Evolutionary conservation across 768 basidiomycete species (phyloP).

Genomic region (Mycena alexandri): DNA sequence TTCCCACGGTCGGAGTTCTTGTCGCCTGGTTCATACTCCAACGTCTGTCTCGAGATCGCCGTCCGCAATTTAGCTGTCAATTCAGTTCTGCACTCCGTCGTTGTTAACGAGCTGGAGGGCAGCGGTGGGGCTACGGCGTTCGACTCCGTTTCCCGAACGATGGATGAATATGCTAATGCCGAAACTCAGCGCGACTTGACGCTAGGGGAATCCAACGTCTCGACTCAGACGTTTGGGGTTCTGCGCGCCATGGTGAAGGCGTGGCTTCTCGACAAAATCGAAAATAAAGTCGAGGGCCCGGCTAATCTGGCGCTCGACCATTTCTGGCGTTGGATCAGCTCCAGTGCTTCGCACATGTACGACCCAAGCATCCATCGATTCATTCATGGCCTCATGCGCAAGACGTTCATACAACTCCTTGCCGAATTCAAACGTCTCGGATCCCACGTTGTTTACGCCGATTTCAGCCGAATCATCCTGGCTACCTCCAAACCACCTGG

Average conservation of each 20-base stretch:
- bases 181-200: slow-evolving; percentile 79
- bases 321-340: slow-evolving; percentile 98
- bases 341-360: slow-evolving; percentile 86
- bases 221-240: slow-evolving; percentile 86
- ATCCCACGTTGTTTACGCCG: slow-evolving; percentile 92
- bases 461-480: slow-evolving; percentile 90
- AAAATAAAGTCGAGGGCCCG: slow-evolving; percentile 72
- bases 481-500: slow-evolving; percentile 97
- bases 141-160: slow-evolving; percentile 90
- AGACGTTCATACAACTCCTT: slow-evolving; percentile 96
- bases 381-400: slow-evolving; percentile 95
- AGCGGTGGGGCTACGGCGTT: slow-evolving; percentile 94
- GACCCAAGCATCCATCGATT: slow-evolving; percentile 95
- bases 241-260: slow-evolving; percentile 89
- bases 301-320: slow-evolving; percentile 86
- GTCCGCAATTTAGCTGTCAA: slow-evolving; percentile 95
- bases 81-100: slow-evolving; percentile 91
- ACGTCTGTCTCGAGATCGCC: slow-evolving; percentile 91
- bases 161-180: slow-evolving; percentile 88
- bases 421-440: slow-evolving; percentile 97
- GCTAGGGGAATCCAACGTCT: slow-evolving; percentile 90
- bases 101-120: slow-evolving; percentile 98
- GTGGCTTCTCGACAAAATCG: slow-evolving; percentile 92
- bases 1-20: slow-evolving; percentile 87
- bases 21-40: slow-evolving; percentile 88